Evolutionary conservation across 1,284 basidiomycete genomes (phyloP), one percentile per base, ranked within the genome.

Genomic region (Chondrostereum purpureum): DNA sequence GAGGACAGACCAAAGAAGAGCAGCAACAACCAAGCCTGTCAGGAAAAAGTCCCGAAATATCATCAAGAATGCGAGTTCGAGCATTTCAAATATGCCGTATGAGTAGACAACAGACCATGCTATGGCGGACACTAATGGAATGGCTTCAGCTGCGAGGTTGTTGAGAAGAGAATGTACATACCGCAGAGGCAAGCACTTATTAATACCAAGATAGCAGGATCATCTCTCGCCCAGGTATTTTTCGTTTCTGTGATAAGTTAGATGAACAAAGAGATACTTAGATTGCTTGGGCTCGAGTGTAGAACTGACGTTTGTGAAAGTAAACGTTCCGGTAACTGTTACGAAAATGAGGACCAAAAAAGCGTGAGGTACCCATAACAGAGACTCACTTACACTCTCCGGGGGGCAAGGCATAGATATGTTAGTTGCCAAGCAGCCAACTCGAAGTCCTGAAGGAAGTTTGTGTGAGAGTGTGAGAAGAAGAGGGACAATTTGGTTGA

Each of bases 191-290:
- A 89, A 34, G 77, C 86, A 22, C 80, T 76, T 44, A 95, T 82
- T 41, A 96, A 75, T 37, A 95, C 75, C 27, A 95, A 72, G 55
- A 95, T 92, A 11, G 93, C 92, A 14, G 93, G 93, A 61, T 96
- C 92, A 63, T 97, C 93, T 62, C 93, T 73, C 18, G 92, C 91
- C 92, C 93, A 96, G 4, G 88, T 90, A 62, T 97, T 96, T 74
- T 96, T 96, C n/a, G 93, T 97, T 70, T 96, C 91, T 89, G 58
- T 13, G 39, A 13, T 20, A n/a, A 18, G 2, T 33, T 20, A 23
- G 35, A 18, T 42, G 18, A 42, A 17, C 22, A 22, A n/a, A 45
- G 55, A 42, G n/a, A 37, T 19, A 13, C 13, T 42, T 14, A 35
- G 46, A 19, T 47, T 11, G 31, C 10, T 12, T 14, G n/a, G n/a